Evolutionary conservation across 257 asterid species (phyloP).

Genomic region (Nicotiana undulata): DNA sequence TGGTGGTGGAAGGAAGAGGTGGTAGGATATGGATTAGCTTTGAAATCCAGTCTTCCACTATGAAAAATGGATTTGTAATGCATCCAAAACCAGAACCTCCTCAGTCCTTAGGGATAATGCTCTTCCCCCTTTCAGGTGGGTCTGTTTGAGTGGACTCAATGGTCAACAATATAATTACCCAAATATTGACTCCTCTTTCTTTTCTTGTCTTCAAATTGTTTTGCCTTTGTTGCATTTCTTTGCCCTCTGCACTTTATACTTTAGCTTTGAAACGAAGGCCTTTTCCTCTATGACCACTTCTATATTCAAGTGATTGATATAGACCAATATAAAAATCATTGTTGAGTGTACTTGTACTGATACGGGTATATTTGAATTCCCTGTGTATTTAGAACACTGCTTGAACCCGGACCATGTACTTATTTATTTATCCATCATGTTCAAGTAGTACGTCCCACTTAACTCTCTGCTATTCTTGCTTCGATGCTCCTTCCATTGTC

Average conservation of each 20-base stretch:
- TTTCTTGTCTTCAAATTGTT: constrained; percentile 58
- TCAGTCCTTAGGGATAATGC: constrained; percentile 31
- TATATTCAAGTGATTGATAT: constrained; percentile 21
- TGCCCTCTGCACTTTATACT: constrained; percentile 11
- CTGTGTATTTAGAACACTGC: background rate
- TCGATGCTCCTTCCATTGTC: background rate
- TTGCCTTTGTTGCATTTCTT: constrained; percentile 26
- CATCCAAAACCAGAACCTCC: constrained; percentile 29
- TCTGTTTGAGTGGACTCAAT: constrained; percentile 51
- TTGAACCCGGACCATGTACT: background rate
- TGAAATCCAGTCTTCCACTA: constrained; percentile 60
- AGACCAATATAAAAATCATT: constrained; percentile 22
- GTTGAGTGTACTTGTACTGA: constrained; percentile 26
- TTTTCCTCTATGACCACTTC: constrained; percentile 2
- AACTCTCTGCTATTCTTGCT: background rate
- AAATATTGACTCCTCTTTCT: constrained; percentile 56
- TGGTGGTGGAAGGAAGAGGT: constrained; percentile 46
- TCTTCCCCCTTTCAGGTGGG: constrained; percentile 36
- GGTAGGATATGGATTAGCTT: constrained; percentile 48
- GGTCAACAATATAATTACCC: constrained; percentile 62
- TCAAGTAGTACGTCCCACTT: background rate
- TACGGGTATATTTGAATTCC: constrained; percentile 13
- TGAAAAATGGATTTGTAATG: constrained; percentile 39
- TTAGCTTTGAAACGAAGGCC: background rate
- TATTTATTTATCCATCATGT: background rate